phyloP scores from a whole-genome alignment of 345 rosid genomes.

The Melaleuca quinquenervia region DNA sequence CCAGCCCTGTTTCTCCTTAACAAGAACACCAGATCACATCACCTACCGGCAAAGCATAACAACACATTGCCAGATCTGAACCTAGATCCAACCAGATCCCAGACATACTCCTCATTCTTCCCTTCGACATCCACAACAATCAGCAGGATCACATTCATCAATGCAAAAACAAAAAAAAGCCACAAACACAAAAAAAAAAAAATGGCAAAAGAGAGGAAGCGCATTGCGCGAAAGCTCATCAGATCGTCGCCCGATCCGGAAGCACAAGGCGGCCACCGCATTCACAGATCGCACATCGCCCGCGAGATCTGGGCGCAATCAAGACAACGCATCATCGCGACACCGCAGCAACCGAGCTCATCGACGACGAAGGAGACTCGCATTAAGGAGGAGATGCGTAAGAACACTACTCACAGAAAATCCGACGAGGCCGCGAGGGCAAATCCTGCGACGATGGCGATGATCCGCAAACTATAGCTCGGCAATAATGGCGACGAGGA shows the following conservation, averaged over 20 bases:
- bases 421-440: background rate
- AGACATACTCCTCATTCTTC: background rate
- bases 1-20: background rate
- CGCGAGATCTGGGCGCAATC: background rate
- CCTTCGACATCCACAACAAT: background rate
- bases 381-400: no score
- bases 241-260: background rate
- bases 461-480: background rate
- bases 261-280: background rate
- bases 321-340: background rate
- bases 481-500: background rate
- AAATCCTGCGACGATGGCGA: background rate
- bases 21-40: background rate
- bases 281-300: background rate
- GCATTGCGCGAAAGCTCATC: background rate
- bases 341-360: background rate
- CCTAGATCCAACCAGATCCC: background rate
- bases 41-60: background rate
- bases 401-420: background rate
- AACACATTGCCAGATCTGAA: background rate
- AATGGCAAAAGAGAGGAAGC: background rate
- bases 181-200: background rate
- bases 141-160: background rate
- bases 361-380: background rate
- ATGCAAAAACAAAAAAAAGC: background rate